Base-by-base conservation (phyloP, 2,329 filamentous ascomycete genomes). In the Penicillium sclerotigenum region DNA sequence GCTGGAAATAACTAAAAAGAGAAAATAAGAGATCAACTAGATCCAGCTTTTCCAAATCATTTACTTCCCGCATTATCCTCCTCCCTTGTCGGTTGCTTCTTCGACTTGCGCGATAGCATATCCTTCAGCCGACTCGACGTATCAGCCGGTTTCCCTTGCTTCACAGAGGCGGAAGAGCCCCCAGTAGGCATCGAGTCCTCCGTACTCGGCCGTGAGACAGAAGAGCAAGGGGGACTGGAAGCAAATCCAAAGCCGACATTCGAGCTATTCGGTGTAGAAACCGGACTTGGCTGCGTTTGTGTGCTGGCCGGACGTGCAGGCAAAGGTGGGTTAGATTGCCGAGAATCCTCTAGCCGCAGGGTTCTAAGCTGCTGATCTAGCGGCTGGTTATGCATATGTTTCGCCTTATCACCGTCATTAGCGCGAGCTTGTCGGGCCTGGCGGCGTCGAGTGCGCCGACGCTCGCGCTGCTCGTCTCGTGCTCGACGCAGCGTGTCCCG, bases 381-480 rank as follows among this genome's bases (percentile, higher is more conserved):
- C 8, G 55, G 56, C 24, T 55, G 14, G n/a, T 63, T 51, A 8
- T 60, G 40, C 8, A 18, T 20, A 7, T 49, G 13, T 3, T 57
- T 52, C 4, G 51, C n/a, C 31, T 36, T 50, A 4, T 48, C 40
- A 4, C 51, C 56, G 20, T 47, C 47, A 16, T 11, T 31, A 31
- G 46, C 37, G 24, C 54, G 51, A 14, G 34, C 60, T 51, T 69
- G 64, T 18, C 68, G 65, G 11, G 56, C 59, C 11, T 63, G 65
- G 34, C 57, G 65, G 22, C 65, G 60, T 29, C 62, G 66, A 33
- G 57, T 55, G 22, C 65, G 62, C 31, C 63, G 59, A n/a, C 65
- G 54, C 18, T 71, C 70, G 4, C 66, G 68, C 47, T 72, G 66
- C 55, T 74, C 73, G 8, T 72, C 67, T n/a, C 72, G 64, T 1